Base-by-base conservation (phyloP, 352 stramenopile species). In the Albugo laibachii region DNA sequence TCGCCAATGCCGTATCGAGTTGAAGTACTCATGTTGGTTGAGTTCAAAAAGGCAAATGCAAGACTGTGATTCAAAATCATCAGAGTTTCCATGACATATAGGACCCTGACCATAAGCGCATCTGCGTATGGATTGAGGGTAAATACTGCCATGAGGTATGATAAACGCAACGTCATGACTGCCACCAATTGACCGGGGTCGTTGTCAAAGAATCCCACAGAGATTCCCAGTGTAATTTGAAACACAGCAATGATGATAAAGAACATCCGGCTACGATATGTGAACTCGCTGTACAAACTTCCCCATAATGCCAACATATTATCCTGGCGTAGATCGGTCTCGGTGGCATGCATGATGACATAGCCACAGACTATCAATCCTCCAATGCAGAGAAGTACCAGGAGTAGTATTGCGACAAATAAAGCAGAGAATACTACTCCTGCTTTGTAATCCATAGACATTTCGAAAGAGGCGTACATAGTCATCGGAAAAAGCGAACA, bases 401-500 rank as follows among this genome's bases (percentile, higher is more conserved):
- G 34, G 18, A 58, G 49, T 6, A 49, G 4, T 11, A 57, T 39
- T 0, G 59, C 57, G 11, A 72, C 45, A 5, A 46, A 21, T 14
- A 50, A 43, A 20, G 18, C 49, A 44, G 5, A 13, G 48, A 38
- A 49, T 50, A 42, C 47, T 42, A 19, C 49, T 56, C 54, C 35
- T 62, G 18, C 10, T 54, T 12, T 34, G 31, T 21, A 48, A 19
- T 47, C 49, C 35, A 62, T 55, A 10, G 51, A 44, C 24, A 63
- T 54, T n/a, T 69, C 63, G 46, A 66, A 71, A 35, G 43, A 62
- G 6, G 56, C 20, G 13, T 60, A 47, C 31, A 62, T 45, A 5
- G 51, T 66, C 11, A 77, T 49, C 10, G 65, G 65, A 31, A 69
- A 69, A 38, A 73, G 47, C 20, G 57, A 45, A 2, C 65, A 42